These are phyloP conservation scores for Cladosporium sp. DNA, from an alignment of 2,329 filamentous ascomycete species.

Conservation along the genomic window DNA sequence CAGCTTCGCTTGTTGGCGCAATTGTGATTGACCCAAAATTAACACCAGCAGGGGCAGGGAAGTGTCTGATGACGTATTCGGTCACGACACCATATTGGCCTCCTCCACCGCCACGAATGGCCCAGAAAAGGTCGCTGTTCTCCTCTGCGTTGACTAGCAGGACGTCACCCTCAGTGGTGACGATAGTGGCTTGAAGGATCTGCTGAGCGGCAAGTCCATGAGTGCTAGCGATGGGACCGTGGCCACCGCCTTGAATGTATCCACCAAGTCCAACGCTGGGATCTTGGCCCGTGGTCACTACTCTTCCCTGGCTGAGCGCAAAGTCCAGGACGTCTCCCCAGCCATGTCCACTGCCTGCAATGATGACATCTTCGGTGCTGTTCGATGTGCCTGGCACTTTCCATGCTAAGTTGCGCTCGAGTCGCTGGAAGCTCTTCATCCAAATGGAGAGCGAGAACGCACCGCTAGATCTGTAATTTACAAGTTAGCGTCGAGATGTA, in stretches of 20 bases:
- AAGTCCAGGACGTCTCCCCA: conserved; percentile 21
- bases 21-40: conserved; percentile 16
- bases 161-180: conserved; percentile 15
- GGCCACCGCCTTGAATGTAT: conserved; percentile 18
- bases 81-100: conserved; percentile 16
- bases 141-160: conserved; percentile 12
- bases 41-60: conserved; percentile 20
- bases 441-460: conserved; percentile 18
- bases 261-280: conserved; percentile 16
- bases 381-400: conserved; percentile 1
- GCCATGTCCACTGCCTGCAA: conserved; percentile 24
- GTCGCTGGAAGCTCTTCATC: conserved; percentile 14
- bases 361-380: conserved; percentile 17
- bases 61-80: conserved; percentile 20
- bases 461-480: conserved; percentile 15
- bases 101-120: conserved; percentile 16
- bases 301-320: conserved; percentile 15
- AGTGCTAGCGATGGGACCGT: conserved; percentile 13
- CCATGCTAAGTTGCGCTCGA: conserved; percentile 9
- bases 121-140: conserved; percentile 21
- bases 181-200: conserved; percentile 13
- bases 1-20: conserved; percentile 21
- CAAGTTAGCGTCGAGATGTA: background rate
- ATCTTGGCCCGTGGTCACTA: conserved; percentile 18
- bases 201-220: conserved; percentile 19